Conservation (phyloP, 2,329 filamentous ascomycete species). For the Aaosphaeria arxii region DNA sequence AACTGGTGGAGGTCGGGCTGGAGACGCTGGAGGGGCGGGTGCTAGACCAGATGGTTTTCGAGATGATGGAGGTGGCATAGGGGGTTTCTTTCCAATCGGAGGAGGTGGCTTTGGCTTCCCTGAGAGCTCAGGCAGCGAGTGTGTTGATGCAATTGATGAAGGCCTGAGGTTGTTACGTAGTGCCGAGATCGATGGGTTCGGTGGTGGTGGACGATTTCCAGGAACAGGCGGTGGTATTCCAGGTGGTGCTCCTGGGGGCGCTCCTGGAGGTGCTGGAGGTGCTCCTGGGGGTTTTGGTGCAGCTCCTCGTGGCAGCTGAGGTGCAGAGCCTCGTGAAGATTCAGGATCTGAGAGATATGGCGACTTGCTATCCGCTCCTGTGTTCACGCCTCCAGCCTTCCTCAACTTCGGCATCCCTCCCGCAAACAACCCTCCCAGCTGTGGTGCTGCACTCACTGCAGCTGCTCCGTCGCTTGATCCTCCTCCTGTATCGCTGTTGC, state of each 20-base stretch:
- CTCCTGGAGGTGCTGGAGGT: constrained; percentile 47
- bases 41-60: constrained; percentile 56
- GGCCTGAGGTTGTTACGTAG: constrained; percentile 51
- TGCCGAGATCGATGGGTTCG: constrained; percentile 55
- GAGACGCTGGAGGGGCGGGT: constrained; percentile 41
- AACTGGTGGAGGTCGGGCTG: constrained; percentile 39
- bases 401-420: constrained; percentile 94
- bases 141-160: constrained; percentile 57
- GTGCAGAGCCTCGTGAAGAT: constrained; percentile 49
- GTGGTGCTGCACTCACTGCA: constrained; percentile 53
- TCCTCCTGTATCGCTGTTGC: constrained; percentile 72
- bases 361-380: constrained; percentile 62
- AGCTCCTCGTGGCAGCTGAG: constrained; percentile 52
- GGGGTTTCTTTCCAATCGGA: constrained; percentile 71
- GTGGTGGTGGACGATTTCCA: constrained; percentile 7
- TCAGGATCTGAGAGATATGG: constrained; percentile 83
- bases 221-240: constrained; percentile 55
- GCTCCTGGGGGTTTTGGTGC: constrained; percentile 49
- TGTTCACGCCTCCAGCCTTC: constrained; percentile 69
- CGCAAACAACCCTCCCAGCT: constrained; percentile 83
- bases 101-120: constrained; percentile 68
- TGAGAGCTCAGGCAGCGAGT: constrained; percentile 53
- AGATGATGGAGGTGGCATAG: constrained; percentile 55
- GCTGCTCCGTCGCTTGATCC: constrained; percentile 31
- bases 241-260: constrained; percentile 49